phyloP scores from a whole-genome alignment of 495 filamentous ascomycete species.

The Tuber borchii region DNA sequence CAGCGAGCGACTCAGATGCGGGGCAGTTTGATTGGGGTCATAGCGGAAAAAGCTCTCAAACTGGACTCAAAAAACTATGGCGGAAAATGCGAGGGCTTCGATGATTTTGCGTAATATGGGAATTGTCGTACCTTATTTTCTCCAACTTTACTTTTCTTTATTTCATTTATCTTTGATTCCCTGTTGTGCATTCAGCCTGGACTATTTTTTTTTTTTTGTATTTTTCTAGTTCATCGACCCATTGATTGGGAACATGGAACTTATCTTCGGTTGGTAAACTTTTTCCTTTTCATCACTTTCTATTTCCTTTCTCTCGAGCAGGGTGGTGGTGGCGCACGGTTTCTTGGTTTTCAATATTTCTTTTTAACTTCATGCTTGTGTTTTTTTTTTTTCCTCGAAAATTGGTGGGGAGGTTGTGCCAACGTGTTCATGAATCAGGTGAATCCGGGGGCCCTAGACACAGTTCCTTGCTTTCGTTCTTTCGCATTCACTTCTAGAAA shows the following conservation, averaged over 20 bases:
- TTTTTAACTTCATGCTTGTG: conserved; percentile 30
- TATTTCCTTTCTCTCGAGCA: conserved; percentile 10
- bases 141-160: conserved; percentile 4
- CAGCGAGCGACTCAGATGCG: conserved; percentile 46
- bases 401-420: neutral
- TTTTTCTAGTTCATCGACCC: conserved; percentile 1
- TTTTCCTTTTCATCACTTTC: conserved; percentile 5
- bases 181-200: conserved; percentile 9
- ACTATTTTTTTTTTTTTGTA: conserved; percentile 9
- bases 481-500: neutral
- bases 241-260: neutral
- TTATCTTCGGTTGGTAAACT: conserved; percentile 12
- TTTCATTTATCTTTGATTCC: conserved; percentile 9
- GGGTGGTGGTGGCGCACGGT: conserved; percentile 29
- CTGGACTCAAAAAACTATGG: conserved; percentile 37
- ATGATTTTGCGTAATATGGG: conserved; percentile 11
- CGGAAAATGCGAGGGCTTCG: conserved; percentile 33
- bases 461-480: neutral
- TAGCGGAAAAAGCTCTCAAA: conserved; percentile 24
- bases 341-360: conserved; percentile 26
- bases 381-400: conserved; percentile 5
- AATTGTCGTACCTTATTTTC: neutral
- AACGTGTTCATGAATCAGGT: conserved; percentile 3
- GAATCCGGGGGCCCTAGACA: neutral
- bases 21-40: conserved; percentile 39